These are phyloP conservation scores for Eutrema japonicum DNA, from an alignment of 345 rosid genomes.

Conservation along the genomic window DNA sequence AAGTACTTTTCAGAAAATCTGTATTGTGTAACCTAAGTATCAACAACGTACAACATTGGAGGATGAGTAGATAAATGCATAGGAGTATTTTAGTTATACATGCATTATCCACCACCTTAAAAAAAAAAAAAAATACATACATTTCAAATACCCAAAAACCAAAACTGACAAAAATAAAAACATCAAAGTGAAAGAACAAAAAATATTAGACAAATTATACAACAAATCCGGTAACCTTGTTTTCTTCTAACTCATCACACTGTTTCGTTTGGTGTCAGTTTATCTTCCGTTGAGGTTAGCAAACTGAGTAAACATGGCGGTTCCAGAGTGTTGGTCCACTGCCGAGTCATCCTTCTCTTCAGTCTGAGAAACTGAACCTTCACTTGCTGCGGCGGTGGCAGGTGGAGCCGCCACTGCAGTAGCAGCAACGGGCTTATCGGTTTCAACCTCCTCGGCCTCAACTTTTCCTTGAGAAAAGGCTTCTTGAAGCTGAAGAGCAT, in stretches of 20 bases:
- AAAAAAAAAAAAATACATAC: not conserved
- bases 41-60: slow-evolving; percentile 24
- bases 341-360: slow-evolving; percentile 49
- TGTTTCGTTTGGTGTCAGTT: not conserved
- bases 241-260: slow-evolving; percentile 4
- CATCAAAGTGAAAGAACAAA: not conserved
- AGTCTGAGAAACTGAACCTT: slow-evolving; percentile 42
- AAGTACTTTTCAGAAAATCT: not conserved
- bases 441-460: slow-evolving; percentile 50
- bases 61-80: slow-evolving; percentile 16
- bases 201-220: not conserved
- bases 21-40: slow-evolving; percentile 16
- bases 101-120: slow-evolving; percentile 18
- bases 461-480: slow-evolving; percentile 51
- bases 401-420: slow-evolving; percentile 25
- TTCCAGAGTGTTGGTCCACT: slow-evolving; percentile 59
- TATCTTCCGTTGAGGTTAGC: slow-evolving; percentile 62
- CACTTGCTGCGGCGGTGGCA: slow-evolving; percentile 28
- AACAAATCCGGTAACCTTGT: not conserved
- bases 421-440: slow-evolving; percentile 26
- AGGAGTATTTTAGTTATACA: not conserved
- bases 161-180: not conserved
- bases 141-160: not conserved
- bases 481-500: slow-evolving; percentile 78
- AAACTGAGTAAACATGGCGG: slow-evolving; percentile 64